Base-by-base conservation (phyloP, 2,329 filamentous ascomycete genomes). In the Cordyceps pruinosa region DNA sequence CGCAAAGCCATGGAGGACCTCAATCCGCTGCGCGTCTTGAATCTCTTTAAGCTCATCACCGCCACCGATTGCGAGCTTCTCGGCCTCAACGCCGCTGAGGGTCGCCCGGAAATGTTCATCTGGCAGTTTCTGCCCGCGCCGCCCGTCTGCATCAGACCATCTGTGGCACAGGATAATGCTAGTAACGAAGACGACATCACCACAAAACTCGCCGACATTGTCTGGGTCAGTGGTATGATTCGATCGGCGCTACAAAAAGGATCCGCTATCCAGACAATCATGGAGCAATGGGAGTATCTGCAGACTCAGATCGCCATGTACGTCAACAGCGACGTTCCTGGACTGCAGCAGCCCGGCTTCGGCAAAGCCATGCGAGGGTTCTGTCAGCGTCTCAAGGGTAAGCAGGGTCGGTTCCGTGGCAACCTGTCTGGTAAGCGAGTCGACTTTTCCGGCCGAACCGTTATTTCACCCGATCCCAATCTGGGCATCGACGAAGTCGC, bases 261-360 rank as follows among this genome's bases (percentile, higher is more conserved):
- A 10, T 89, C 92, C 15, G 85, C 90, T 0, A 81, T 99, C 2
- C 84, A 88, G 62, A 95, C 90, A 1, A 89, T 97, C 57, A 95
- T 97, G 86, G 94, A 99, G 69, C 91, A 96, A 65, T 99, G 94
- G 94, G 94, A 99, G 68, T 97, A 93, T 66, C 77, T 99, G 60
- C 93, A 97, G 68, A 81, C 96, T 9, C 92, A 97, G 67, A 89
- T 97, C 59, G 94, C 93, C 60, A 91, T 97, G 80, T 97, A 99
- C 70, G 93, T 99, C 70, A 97, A 99, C 75, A 96, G 92, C 61
- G 92, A 97, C 65, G 86, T 96, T 2, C 94, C 94, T 0, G 93
- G 93, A 28, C 80, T 99, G n/a, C 87, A 92, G 64, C 90, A 95
- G 65, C 87, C 87, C 13, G 89, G 90, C 9, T 87, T 91, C 59